Percentiles rank a stretch among this genome's conserved stretches.
Conservation (phyloP, 2,329 filamentous ascomycete species). For the Exophiala aquamarina region DNA sequence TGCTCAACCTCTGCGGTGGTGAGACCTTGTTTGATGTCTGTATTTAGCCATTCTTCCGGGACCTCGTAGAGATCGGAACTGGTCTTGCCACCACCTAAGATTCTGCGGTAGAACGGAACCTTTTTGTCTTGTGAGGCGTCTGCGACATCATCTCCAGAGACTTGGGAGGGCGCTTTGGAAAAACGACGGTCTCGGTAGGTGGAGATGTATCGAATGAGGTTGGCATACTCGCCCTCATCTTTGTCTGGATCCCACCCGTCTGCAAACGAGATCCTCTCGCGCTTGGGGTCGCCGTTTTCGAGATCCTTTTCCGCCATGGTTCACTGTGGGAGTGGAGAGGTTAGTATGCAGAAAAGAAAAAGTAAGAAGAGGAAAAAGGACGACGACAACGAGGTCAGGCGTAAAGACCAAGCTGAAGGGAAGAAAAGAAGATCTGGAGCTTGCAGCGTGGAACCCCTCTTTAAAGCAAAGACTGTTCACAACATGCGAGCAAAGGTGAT, state of each 20-base stretch:
- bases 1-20: constrained; percentile 58
- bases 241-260: constrained; percentile 32
- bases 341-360: constrained; percentile 27
- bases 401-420: constrained; percentile 29
- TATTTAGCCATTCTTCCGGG: constrained; percentile 68
- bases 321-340: constrained; percentile 29
- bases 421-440: constrained; percentile 22
- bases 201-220: constrained; percentile 67
- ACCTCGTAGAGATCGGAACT: constrained; percentile 43
- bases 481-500: constrained; percentile 25
- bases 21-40: constrained; percentile 67
- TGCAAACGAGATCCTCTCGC: constrained; percentile 31
- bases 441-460: constrained; percentile 29
- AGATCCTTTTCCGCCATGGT: constrained; percentile 32
- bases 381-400: constrained; percentile 28
- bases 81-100: constrained; percentile 34
- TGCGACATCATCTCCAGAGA: constrained; percentile 40
- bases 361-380: constrained; percentile 24
- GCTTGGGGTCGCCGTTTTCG: constrained; percentile 31
- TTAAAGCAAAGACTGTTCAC: constrained; percentile 29
- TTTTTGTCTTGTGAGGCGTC: constrained; percentile 46
- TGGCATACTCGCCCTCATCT: constrained; percentile 60
- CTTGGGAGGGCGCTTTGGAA: constrained; percentile 43
- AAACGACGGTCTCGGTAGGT: constrained; percentile 62
- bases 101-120: constrained; percentile 61